Evolutionary conservation across 768 basidiomycete genomes (phyloP).

Genomic region (Collybia nuda): DNA sequence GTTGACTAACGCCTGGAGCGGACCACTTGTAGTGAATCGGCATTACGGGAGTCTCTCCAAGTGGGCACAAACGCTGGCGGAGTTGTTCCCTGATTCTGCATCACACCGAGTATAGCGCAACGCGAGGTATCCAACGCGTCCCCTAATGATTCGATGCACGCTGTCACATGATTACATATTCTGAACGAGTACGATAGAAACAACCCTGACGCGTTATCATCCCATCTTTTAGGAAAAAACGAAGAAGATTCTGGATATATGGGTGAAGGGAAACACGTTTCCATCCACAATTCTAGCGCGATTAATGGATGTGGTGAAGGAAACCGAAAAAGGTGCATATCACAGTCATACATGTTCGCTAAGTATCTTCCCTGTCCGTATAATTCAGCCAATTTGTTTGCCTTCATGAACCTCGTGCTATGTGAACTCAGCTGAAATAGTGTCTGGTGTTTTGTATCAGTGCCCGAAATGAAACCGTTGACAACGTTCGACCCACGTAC

Average conservation of each 20-base stretch:
- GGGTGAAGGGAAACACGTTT: conserved; percentile 91
- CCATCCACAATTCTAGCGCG: conserved; percentile 71
- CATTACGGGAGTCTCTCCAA: background rate
- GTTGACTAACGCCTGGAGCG: background rate
- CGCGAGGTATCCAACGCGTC: background rate
- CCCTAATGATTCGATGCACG: conserved; percentile 17
- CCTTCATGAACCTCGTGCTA: conserved; percentile 38
- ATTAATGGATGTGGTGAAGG: conserved; percentile 68
- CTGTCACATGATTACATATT: conserved; percentile 31
- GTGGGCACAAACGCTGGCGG: background rate
- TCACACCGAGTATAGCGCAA: background rate
- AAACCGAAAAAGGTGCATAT: conserved; percentile 88
- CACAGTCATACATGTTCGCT: conserved; percentile 68
- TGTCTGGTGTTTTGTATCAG: conserved; percentile 61
- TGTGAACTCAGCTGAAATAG: conserved; percentile 72
- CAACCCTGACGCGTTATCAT: conserved; percentile 41
- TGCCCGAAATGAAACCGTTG: conserved; percentile 43
- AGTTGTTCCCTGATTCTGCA: background rate
- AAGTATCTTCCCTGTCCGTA: conserved; percentile 71
- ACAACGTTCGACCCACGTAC: conserved; percentile 37
- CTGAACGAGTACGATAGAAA: conserved; percentile 25
- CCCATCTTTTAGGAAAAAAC: conserved; percentile 82
- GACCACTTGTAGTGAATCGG: background rate
- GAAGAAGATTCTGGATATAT: conserved; percentile 97
- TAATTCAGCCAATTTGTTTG: conserved; percentile 63